Conservation (phyloP, 352 stramenopile species). For the Globisporangium okanoganense region DNA sequence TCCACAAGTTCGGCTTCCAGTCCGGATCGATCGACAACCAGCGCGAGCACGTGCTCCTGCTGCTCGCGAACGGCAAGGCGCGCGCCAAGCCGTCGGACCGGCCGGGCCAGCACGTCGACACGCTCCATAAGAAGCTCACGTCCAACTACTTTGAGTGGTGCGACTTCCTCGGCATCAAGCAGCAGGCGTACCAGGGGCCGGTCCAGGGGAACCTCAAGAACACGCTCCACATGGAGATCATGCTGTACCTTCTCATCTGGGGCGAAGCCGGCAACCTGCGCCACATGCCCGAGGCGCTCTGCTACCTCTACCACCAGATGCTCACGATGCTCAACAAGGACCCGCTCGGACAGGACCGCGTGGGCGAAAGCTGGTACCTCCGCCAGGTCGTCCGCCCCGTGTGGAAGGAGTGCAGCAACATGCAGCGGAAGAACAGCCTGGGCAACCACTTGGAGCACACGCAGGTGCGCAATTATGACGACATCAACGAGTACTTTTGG, state of each 20-base stretch:
- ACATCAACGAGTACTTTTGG: conserved; percentile 84
- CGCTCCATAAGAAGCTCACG: conserved; percentile 59
- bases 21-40: conserved; percentile 68
- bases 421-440: conserved; percentile 57
- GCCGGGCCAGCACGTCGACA: conserved; percentile 41
- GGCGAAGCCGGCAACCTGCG: conserved; percentile 94
- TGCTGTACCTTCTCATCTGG: conserved; percentile 96
- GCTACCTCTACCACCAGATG: conserved; percentile 93
- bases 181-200: conserved; percentile 33
- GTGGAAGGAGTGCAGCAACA: conserved; percentile 62
- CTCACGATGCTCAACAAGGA: conserved; percentile 52
- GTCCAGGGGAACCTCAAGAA: conserved; percentile 51
- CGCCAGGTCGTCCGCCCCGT: conserved; percentile 50
- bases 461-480: conserved; percentile 74
- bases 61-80: conserved; percentile 71
- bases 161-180: conserved; percentile 38
- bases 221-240: conserved; percentile 86
- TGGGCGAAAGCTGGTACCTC: conserved; percentile 52
- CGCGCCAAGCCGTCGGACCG: conserved; percentile 40
- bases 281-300: conserved; percentile 96
- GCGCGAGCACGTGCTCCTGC: conserved; percentile 66
- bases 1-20: conserved; percentile 78
- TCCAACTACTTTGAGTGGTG: conserved; percentile 68
- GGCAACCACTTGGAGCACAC: conserved; percentile 65
- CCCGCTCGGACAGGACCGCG: conserved; percentile 42